phyloP scores from a whole-genome alignment of 495 filamentous ascomycete genomes.

The Neurospora sp. region DNA sequence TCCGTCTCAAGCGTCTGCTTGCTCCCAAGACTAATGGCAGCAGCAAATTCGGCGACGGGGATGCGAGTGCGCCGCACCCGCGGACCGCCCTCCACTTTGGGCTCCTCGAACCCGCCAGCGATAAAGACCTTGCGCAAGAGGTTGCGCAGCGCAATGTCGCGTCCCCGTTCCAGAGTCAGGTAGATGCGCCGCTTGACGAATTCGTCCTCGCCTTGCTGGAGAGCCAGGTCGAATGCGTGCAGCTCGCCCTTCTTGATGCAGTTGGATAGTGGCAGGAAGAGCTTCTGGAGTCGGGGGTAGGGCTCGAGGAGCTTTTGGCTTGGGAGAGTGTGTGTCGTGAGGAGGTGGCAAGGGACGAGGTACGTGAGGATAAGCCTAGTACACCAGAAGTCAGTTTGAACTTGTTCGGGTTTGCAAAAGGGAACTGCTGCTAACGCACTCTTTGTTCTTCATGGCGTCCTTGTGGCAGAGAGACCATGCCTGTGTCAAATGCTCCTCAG shows the following conservation, averaged over 20 bases:
- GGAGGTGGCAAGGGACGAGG: slow-evolving; percentile 80
- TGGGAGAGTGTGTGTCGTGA: slow-evolving; percentile 79
- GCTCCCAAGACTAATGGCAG: slow-evolving; percentile 46
- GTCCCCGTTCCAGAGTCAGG: slow-evolving; percentile 80
- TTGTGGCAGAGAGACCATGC: slow-evolving; percentile 72
- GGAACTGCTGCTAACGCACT: slow-evolving; percentile 40
- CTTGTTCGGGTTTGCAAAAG: background rate
- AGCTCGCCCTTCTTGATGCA: slow-evolving; percentile 80
- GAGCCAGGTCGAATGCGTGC: slow-evolving; percentile 71
- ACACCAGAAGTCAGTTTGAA: slow-evolving; percentile 1
- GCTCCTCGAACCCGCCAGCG: slow-evolving; percentile 63
- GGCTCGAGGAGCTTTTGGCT: slow-evolving; percentile 55
- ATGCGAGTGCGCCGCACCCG: slow-evolving; percentile 63
- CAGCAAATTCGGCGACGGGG: slow-evolving; percentile 65
- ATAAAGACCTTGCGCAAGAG: slow-evolving; percentile 84
- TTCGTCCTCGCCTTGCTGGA: slow-evolving; percentile 69
- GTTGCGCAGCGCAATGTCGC: slow-evolving; percentile 85
- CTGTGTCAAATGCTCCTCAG: slow-evolving; percentile 67
- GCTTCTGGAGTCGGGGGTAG: slow-evolving; percentile 64
- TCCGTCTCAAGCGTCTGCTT: slow-evolving; percentile 66
- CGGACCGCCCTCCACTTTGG: slow-evolving; percentile 51
- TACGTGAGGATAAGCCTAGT: slow-evolving; percentile 84
- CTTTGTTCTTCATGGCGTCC: slow-evolving; percentile 60
- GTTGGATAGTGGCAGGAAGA: slow-evolving; percentile 65
- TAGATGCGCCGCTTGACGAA: slow-evolving; percentile 95